These are phyloP conservation scores for Darksidea phi DNA, from an alignment of 495 filamentous ascomycete genomes.

Conservation along the genomic window DNA sequence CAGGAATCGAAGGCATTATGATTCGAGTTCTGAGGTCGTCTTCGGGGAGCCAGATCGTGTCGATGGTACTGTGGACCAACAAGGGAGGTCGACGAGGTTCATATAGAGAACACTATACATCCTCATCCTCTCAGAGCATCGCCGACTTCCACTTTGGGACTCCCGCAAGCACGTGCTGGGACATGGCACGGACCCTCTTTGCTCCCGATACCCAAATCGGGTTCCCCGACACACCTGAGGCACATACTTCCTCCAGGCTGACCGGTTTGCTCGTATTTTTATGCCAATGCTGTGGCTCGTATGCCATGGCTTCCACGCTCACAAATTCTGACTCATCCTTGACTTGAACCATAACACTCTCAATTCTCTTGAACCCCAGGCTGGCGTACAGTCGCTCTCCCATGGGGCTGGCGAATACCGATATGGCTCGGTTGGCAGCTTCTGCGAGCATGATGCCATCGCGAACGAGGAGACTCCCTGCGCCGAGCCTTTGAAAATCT, in stretches of 20 bases:
- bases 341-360: conserved; percentile 4
- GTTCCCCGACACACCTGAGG: not conserved
- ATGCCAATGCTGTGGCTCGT: conserved; percentile 2
- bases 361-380: conserved; percentile 13
- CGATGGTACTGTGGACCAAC: not conserved
- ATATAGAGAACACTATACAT: not conserved
- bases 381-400: conserved; percentile 17
- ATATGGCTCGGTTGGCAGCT: conserved; percentile 2
- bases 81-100: not conserved
- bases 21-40: not conserved
- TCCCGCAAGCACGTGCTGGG: conserved; percentile 1
- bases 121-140: not conserved
- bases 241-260: not conserved
- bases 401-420: conserved; percentile 30
- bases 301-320: conserved; percentile 9
- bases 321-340: conserved; percentile 8
- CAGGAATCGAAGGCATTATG: not conserved
- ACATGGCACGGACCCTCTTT: not conserved
- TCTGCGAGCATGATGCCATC: conserved; percentile 11
- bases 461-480: conserved; percentile 4
- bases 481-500: conserved; percentile 14
- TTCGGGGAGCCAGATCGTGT: not conserved
- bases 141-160: not conserved
- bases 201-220: not conserved
- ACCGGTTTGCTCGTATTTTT: conserved; percentile 2